Conservation (phyloP, 2,329 filamentous ascomycete species). For the Exophiala bonariae region DNA sequence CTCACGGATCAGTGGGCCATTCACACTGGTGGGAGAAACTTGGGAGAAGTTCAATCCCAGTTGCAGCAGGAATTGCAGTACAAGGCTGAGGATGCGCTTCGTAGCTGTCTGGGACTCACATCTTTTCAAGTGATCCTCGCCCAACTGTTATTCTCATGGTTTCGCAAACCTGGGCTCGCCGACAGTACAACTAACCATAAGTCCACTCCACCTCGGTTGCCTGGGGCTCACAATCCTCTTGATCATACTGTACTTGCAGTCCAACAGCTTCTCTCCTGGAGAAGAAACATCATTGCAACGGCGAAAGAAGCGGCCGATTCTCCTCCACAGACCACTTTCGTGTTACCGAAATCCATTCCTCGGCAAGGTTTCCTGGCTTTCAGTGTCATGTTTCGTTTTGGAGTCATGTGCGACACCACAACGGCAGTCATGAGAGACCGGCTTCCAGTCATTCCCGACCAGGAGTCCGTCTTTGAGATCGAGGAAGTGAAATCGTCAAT, state of each 20-base stretch:
- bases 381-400: constrained; percentile 11
- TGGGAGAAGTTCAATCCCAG: constrained; percentile 4
- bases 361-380: constrained; percentile 8
- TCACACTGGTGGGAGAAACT: constrained; percentile 1
- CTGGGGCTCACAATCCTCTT: constrained; percentile 6
- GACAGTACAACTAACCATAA: constrained; percentile 6
- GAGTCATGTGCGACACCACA: constrained; percentile 11
- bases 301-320: background rate
- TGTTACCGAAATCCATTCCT: constrained; percentile 6
- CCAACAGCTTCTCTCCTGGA: constrained; percentile 9
- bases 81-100: constrained; percentile 4
- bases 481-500: constrained; percentile 6
- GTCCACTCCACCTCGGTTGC: constrained; percentile 3
- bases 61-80: constrained; percentile 6
- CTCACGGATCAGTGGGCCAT: constrained; percentile 1
- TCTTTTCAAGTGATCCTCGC: constrained; percentile 11
- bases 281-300: background rate
- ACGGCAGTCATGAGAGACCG: constrained; percentile 8
- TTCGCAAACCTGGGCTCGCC: constrained; percentile 3
- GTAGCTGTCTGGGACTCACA: constrained; percentile 1
- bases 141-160: constrained; percentile 5
- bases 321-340: background rate
- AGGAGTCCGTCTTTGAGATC: constrained; percentile 11
- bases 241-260: constrained; percentile 1
- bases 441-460: constrained; percentile 10